phyloP scores from a whole-genome alignment of 2,329 filamentous ascomycete species.

The Penicillium brevicompactum region DNA sequence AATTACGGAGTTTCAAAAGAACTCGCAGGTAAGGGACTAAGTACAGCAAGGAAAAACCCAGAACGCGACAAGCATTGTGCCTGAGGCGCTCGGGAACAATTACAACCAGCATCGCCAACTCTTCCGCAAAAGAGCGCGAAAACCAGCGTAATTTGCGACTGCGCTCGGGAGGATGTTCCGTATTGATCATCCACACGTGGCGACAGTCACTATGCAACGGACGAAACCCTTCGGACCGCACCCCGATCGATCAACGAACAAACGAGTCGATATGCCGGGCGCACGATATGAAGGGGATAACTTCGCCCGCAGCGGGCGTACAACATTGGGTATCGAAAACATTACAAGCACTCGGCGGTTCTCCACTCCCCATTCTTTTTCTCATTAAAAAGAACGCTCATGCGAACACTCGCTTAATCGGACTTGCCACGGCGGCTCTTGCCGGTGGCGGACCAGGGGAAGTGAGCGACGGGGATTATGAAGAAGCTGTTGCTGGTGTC shows the following conservation, averaged over 20 bases:
- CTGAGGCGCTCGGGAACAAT: slow-evolving; percentile 1
- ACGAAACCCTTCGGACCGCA: background rate
- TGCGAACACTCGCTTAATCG: slow-evolving; percentile 47
- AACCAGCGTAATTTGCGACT: slow-evolving; percentile 1
- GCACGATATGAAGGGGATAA: background rate
- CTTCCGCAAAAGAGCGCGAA: background rate
- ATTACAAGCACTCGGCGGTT: slow-evolving; percentile 24
- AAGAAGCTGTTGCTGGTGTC: slow-evolving; percentile 79
- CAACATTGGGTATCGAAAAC: slow-evolving; percentile 37
- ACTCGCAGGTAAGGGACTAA: slow-evolving; percentile 15
- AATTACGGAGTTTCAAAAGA: slow-evolving; percentile 8
- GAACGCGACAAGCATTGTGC: background rate
- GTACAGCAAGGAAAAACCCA: slow-evolving; percentile 15
- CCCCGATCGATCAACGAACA: slow-evolving; percentile 5
- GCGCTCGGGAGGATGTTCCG: background rate
- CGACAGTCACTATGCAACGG: slow-evolving; percentile 1
- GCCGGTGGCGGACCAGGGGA: slow-evolving; percentile 87
- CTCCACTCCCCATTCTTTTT: background rate
- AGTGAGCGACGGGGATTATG: slow-evolving; percentile 87
- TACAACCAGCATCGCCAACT: slow-evolving; percentile 1
- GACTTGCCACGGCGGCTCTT: slow-evolving; percentile 60
- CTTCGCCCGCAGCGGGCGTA: slow-evolving; percentile 16
- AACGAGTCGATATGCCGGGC: slow-evolving; percentile 7
- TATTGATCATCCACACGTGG: slow-evolving; percentile 1
- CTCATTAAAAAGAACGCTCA: slow-evolving; percentile 20